Percentiles rank a stretch among this genome's conserved stretches.
Evolutionary conservation across 225 moss, liverwort and hornwort genomes (phyloP).

Genomic region (Marchantia paleacea): DNA sequence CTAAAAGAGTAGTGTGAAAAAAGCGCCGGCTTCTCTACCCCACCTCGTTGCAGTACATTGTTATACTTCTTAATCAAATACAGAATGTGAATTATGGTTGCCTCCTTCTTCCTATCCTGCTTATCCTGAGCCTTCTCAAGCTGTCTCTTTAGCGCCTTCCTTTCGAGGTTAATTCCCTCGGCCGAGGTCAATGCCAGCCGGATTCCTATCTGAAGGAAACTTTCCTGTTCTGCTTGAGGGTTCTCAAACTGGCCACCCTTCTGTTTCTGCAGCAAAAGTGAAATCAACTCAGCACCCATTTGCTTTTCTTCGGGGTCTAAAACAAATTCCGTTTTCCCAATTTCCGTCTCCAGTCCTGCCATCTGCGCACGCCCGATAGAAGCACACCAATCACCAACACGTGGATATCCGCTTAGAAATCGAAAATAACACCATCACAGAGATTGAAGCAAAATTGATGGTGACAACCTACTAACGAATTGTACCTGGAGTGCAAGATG

Average conservation of each 20-base stretch:
- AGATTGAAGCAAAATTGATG: neutral
- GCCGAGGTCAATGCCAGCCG: conserved; percentile 55
- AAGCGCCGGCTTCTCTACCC: conserved; percentile 8
- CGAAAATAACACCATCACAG: neutral
- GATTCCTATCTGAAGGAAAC: conserved; percentile 61
- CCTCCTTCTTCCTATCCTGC: conserved; percentile 74
- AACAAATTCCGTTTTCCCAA: conserved; percentile 49
- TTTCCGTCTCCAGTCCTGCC: conserved; percentile 35
- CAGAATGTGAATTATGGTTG: conserved; percentile 61
- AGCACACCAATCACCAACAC: neutral
- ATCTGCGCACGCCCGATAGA: conserved; percentile 20
- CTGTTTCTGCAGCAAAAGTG: conserved; percentile 71
- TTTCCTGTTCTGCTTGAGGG: conserved; percentile 73
- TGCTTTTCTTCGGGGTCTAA: conserved; percentile 69
- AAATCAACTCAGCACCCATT: conserved; percentile 74
- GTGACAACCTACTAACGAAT: neutral
- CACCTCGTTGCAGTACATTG: conserved; percentile 41
- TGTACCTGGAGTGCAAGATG: conserved; percentile 63
- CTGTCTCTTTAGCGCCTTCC: conserved; percentile 58
- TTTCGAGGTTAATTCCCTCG: conserved; percentile 60
- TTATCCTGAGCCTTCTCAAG: conserved; percentile 64
- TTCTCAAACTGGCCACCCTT: conserved; percentile 73
- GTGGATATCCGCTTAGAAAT: neutral
- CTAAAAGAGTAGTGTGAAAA: conserved; percentile 32
- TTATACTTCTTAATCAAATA: conserved; percentile 71